Evolutionary conservation across 2,329 filamentous ascomycete genomes (phyloP), one percentile per base, ranked within the genome.

Genomic region (Alternaria sp.): DNA sequence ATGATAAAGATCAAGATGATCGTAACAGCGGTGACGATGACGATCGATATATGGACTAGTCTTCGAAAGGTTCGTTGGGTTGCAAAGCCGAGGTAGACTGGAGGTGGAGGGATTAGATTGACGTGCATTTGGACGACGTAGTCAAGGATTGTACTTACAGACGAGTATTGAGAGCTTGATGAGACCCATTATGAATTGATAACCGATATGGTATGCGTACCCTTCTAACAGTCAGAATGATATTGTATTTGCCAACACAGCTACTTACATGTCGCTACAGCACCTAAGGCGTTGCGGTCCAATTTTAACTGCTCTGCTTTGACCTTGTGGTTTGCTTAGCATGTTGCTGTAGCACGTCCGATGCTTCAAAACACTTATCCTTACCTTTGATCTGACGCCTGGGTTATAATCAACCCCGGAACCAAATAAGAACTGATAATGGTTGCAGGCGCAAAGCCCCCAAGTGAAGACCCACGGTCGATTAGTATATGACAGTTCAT

Each of bases 171-270:
- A 74, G 28, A 75, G 51, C 56, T 77, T 76, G 45, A 75, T 67
- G 21, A 74, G 49, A 15, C 62, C 67, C 25, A 73, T 70, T 18
- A 66, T 65, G 28, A 68, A 62, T 14, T 71, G 44, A 60, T 77
- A 76, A 9, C 69, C 55, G 18, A 75, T 72, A 53, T 75, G 72
- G 37, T 75, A 75, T 18, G 67, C 62, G 43, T 75, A 75, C 73
- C 33, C 53, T 55, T 55, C 21, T 2, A n/a, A 20, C 20, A 23
- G 21, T 55, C 14, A 55, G 23, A 12, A 37, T n/a, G 15, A 12
- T 6, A 4, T 12, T 25, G 15, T 14, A 2, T 15, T 41, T 10
- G 33, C 10, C 12, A 2, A 1, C 10, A 55, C 30, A 43, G 15
- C 25, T 43, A 33, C 33, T 55, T 20, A 55, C 73, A 75, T 51